A percentile compares a stretch with the other conserved stretches of the same genome.
These are phyloP conservation scores for Apodospora peruviana DNA, from an alignment of 495 filamentous ascomycete species.

Conservation along the genomic window DNA sequence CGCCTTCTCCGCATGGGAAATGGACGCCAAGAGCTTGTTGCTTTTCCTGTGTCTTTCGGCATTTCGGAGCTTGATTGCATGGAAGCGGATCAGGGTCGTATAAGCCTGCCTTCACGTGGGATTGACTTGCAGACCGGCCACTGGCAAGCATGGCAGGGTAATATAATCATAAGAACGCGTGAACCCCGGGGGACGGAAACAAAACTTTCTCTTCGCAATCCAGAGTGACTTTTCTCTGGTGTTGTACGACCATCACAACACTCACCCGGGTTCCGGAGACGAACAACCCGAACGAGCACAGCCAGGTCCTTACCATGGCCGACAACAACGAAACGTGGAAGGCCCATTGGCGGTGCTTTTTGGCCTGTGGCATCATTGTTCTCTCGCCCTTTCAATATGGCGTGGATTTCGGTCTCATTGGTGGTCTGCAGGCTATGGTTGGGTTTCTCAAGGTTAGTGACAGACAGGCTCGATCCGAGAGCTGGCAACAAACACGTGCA, in stretches of 20 bases:
- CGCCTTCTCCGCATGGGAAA: constrained; percentile 1
- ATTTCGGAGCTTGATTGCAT: not conserved
- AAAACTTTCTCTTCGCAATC: not conserved
- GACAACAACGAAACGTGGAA: constrained; percentile 18
- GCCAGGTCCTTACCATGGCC: constrained; percentile 1
- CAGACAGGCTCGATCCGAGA: not conserved
- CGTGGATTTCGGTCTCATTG: constrained; percentile 56
- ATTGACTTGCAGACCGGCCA: not conserved
- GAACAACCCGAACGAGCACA: not conserved
- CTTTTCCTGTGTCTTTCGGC: not conserved
- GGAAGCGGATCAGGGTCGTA: not conserved
- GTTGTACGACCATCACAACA: too few species aligned
- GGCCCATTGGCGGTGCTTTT: constrained; percentile 35
- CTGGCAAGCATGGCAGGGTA: not conserved
- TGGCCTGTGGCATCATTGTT: constrained; percentile 42
- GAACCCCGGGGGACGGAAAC: not conserved
- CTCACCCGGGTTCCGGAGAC: not conserved
- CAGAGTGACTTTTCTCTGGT: not conserved
- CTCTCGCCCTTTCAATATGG: constrained; percentile 59
- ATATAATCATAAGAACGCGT: not conserved
- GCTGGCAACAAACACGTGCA: not conserved
- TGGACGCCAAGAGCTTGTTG: too few species aligned
- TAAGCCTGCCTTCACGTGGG: not conserved
- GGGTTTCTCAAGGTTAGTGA: constrained; percentile 48
- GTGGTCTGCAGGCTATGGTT: constrained; percentile 56